A percentile compares a stretch with the other conserved stretches of the same genome.
Conservation (phyloP, 2,329 filamentous ascomycete genomes). For the Pochonia chlamydosporia region DNA sequence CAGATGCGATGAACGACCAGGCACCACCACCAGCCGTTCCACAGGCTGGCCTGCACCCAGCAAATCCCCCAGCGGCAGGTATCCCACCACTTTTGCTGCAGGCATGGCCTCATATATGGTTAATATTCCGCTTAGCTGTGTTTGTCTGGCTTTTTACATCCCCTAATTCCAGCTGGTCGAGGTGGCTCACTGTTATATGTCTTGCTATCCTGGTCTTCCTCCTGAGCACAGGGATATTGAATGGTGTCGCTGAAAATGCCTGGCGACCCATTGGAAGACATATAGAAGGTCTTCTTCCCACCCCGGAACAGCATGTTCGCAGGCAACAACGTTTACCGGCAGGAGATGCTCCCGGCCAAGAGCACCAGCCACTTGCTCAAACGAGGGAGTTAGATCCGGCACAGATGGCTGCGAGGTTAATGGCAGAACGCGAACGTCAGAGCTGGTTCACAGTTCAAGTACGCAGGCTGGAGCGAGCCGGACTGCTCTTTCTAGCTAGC, state of each 20-base stretch:
- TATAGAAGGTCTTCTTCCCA: constrained; percentile 53
- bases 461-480: constrained; percentile 52
- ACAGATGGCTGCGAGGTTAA: constrained; percentile 47
- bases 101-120: constrained; percentile 58
- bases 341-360: constrained; percentile 16
- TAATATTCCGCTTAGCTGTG: constrained; percentile 49
- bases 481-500: constrained; percentile 59
- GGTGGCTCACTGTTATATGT: constrained; percentile 49
- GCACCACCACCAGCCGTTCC: not conserved
- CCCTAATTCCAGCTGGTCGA: constrained; percentile 51
- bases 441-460: constrained; percentile 34
- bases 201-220: constrained; percentile 52
- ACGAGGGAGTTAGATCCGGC: constrained; percentile 37
- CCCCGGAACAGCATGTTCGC: constrained; percentile 29
- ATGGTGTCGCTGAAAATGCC: constrained; percentile 46
- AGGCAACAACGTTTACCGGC: constrained; percentile 14
- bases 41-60: constrained; percentile 23
- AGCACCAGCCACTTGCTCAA: constrained; percentile 18
- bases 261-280: constrained; percentile 54
- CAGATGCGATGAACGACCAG: not conserved
- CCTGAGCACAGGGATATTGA: constrained; percentile 54
- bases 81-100: constrained; percentile 26
- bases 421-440: constrained; percentile 31
- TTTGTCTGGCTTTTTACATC: constrained; percentile 63
- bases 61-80: constrained; percentile 31